Percentiles rank a stretch among this genome's conserved stretches.
Conservation (phyloP, 1,284 basidiomycete species). For the Fomes fomentarius region DNA sequence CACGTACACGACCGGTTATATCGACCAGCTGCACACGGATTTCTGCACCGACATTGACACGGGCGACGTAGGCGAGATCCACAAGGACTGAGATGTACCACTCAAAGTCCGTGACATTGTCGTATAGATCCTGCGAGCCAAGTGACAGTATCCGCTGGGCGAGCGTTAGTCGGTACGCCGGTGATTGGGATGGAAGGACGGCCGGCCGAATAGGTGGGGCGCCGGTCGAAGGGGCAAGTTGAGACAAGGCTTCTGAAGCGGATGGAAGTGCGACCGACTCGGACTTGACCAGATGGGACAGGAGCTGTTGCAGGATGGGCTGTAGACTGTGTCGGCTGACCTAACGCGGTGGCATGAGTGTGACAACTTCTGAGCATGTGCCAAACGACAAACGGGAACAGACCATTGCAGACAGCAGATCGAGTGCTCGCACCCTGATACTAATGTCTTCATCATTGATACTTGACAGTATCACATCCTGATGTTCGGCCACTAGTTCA, state of each 20-base stretch:
- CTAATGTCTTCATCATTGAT: constrained; percentile 94
- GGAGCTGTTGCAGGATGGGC: constrained; percentile 85
- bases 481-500: constrained; percentile 89
- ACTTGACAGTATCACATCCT: constrained; percentile 89
- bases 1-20: constrained; percentile 81
- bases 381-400: constrained; percentile 25
- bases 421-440: constrained; percentile 93
- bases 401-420: constrained; percentile 93
- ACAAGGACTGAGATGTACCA: constrained; percentile 96
- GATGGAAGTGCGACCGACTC: constrained; percentile 55
- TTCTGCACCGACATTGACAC: constrained; percentile 73
- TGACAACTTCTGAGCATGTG: background rate
- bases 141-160: constrained; percentile 83
- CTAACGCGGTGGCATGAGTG: constrained; percentile 42
- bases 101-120: constrained; percentile 89
- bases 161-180: constrained; percentile 84
- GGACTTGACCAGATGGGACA: constrained; percentile 82
- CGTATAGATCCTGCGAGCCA: constrained; percentile 83
- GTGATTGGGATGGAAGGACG: constrained; percentile 61
- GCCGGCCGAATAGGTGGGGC: constrained; percentile 36
- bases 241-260: constrained; percentile 64
- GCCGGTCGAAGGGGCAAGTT: constrained; percentile 47
- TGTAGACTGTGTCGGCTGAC: constrained; percentile 84
- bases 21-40: constrained; percentile 88
- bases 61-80: constrained; percentile 85